phyloP scores from a whole-genome alignment of 768 basidiomycete species.

The Multifurca ochricompacta region DNA sequence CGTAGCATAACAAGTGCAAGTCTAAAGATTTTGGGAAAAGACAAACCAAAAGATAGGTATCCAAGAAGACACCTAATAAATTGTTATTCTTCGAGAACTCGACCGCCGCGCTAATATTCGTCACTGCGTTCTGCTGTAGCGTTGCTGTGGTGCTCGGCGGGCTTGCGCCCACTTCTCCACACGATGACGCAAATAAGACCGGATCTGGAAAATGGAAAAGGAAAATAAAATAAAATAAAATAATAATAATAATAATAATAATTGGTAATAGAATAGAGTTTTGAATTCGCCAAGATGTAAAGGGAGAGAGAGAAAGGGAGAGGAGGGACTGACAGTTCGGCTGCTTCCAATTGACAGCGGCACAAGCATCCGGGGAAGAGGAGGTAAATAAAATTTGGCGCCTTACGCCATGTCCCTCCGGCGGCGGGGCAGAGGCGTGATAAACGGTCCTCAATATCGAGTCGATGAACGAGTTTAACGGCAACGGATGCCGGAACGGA shows the following conservation, averaged over 20 bases:
- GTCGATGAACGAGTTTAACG: constrained; percentile 80
- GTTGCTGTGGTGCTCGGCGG: constrained; percentile 33
- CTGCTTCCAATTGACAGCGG: constrained; percentile 97
- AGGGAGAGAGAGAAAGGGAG: constrained; percentile 8
- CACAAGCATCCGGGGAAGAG: constrained; percentile 84
- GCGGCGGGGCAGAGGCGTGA: constrained; percentile 47
- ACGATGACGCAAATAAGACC: constrained; percentile 88
- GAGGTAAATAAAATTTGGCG: constrained; percentile 88
- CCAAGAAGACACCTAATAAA: constrained; percentile 83
- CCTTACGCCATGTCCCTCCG: constrained; percentile 41
- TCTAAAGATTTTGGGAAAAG: not conserved
- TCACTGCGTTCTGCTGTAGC: constrained; percentile 30
- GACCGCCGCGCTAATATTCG: constrained; percentile 83
- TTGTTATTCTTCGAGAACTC: constrained; percentile 93
- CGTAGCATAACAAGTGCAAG: constrained; percentile 12
- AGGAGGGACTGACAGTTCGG: constrained; percentile 72
- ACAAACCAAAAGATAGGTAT: constrained; percentile 78
- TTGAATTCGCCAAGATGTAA: not conserved
- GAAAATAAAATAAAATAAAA: not conserved
- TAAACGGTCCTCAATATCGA: constrained; percentile 79
- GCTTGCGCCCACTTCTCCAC: constrained; percentile 50
- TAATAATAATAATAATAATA: not conserved
- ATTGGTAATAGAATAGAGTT: not conserved
- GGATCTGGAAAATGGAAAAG: constrained; percentile 54
- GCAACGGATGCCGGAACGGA: constrained; percentile 44